These are phyloP conservation scores for Akanthomyces lecanii DNA, from an alignment of 2,329 filamentous ascomycete genomes.

Conservation along the genomic window DNA sequence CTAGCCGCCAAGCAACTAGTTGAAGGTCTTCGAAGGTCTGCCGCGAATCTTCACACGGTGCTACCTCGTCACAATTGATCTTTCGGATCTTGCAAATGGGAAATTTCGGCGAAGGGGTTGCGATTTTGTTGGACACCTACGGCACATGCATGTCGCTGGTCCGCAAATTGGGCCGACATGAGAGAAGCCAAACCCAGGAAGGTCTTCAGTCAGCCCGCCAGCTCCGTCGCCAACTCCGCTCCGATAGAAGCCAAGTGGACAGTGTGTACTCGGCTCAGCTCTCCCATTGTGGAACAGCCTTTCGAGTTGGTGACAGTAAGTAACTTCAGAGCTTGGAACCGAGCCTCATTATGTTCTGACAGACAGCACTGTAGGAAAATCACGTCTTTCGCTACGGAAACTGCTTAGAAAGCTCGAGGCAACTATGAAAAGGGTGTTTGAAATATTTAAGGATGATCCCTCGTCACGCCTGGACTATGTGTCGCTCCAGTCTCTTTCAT, in stretches of 20 bases:
- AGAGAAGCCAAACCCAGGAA: conserved; percentile 22
- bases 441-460: conserved; percentile 31
- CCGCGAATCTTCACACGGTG: background rate
- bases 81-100: conserved; percentile 27
- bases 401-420: conserved; percentile 41
- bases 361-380: conserved; percentile 28
- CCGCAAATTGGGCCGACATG: conserved; percentile 29
- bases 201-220: conserved; percentile 18
- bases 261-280: conserved; percentile 40
- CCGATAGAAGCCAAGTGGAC: conserved; percentile 38
- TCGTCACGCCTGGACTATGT: conserved; percentile 40
- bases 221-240: conserved; percentile 35
- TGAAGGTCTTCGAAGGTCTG: too few relatives aligned
- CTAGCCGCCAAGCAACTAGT: background rate
- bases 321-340: background rate
- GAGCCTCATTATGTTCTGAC: background rate
- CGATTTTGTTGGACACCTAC: conserved; percentile 44
- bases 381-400: conserved; percentile 36
- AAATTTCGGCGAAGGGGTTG: conserved; percentile 41
- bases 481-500: conserved; percentile 44
- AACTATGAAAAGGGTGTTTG: conserved; percentile 38
- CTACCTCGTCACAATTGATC: background rate
- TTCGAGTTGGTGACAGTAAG: conserved; percentile 48
- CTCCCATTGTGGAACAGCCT: conserved; percentile 36
- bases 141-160: conserved; percentile 42